These are phyloP conservation scores for Phytophthora macrochlamydospora DNA, from an alignment of 352 stramenopile genomes.

Conservation along the genomic window DNA sequence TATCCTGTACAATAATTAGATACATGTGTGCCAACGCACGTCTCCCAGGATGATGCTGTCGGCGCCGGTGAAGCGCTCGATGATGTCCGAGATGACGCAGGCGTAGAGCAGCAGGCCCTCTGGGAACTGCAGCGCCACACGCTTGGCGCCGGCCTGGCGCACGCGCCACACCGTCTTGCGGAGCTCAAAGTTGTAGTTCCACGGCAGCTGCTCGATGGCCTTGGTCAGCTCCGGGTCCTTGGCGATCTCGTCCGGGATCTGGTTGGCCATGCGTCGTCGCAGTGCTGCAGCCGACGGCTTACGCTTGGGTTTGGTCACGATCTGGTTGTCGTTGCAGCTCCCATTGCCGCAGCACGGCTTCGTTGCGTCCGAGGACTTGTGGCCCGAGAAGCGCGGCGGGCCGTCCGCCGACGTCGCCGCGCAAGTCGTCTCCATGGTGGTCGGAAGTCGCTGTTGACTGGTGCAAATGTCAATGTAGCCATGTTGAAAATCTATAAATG, in stretches of 20 bases:
- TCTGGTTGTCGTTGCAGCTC: slow-evolving; percentile 27
- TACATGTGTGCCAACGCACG: slow-evolving; percentile 56
- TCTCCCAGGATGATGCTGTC: slow-evolving; percentile 97
- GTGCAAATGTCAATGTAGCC: slow-evolving; percentile 4
- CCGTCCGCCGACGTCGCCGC: slow-evolving; percentile 5
- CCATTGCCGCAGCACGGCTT: slow-evolving; percentile 19
- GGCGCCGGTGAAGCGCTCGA: slow-evolving; percentile 94
- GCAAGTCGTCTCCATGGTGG: slow-evolving; percentile 9
- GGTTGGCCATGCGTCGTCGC: slow-evolving; percentile 82
- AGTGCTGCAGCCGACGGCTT: slow-evolving; percentile 65
- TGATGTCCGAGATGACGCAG: slow-evolving; percentile 98
- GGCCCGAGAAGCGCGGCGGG: slow-evolving; percentile 70
- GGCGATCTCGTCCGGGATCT: slow-evolving; percentile 91
- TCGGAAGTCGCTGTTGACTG: slow-evolving; percentile 14
- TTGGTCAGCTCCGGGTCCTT: slow-evolving; percentile 88
- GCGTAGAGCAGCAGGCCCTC: slow-evolving; percentile 98
- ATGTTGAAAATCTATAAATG: not conserved
- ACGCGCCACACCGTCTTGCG: slow-evolving; percentile 98
- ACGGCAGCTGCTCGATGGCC: slow-evolving; percentile 94
- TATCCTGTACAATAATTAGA: not conserved
- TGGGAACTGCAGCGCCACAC: slow-evolving; percentile 98
- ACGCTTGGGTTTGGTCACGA: slow-evolving; percentile 51
- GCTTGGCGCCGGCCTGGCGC: slow-evolving; percentile 84
- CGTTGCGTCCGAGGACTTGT: slow-evolving; percentile 11
- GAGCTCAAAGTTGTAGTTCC: slow-evolving; percentile 99